Base-by-base conservation (phyloP, 2,329 filamentous ascomycete genomes). In the Tolypocladium pustulatum region DNA sequence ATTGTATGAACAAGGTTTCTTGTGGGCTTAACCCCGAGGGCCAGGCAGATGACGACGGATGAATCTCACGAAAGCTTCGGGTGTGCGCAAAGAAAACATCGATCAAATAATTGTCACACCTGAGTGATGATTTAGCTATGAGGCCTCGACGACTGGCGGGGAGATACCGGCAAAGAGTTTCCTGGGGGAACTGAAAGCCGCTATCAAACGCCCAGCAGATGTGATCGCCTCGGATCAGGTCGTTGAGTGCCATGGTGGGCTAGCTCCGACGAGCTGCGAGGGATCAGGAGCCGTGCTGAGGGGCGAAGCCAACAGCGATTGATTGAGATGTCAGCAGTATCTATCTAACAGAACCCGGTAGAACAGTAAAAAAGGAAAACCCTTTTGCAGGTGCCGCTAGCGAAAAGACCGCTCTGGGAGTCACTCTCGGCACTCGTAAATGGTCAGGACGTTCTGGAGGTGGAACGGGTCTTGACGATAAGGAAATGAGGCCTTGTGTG, bases 291-390 rank as follows among this genome's bases (percentile, higher is more conserved):
- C 49, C 30, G 30, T 15, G 49, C 49, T 22, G 20, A 32, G n/a
- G 20, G 30, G 10, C 30, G 20, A 53, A 36, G 30, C 49, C 49
- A 53, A 36, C 37, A 43, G 54, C 15, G 57, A 40, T 58, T 59
- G 57, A 54, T 58, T 58, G 57, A 22, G 70, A 81, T 96, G 90
- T 96, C 74, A 81, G 88, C 90, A 91, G 86, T 85, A 84, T 84
- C 91, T 96, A 96, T 96, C 91, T 96, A 96, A 93, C 91, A 82
- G 88, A 87, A 84, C 81, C 89, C 87, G 89, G 90, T 84, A 73
- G 75, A 71, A 73, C 70, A 73, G 58, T 66, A 76, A 73, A 71
- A 65, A 74, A 75, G 66, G 36, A 63, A 61, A 38, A 46, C 51
- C 61, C 61, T 64, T 70, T 65, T 65, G 83, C 89, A 91, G 90